Evolutionary conservation across 2,329 filamentous ascomycete genomes (phyloP).

Genomic region (Cercospora berteroae): DNA sequence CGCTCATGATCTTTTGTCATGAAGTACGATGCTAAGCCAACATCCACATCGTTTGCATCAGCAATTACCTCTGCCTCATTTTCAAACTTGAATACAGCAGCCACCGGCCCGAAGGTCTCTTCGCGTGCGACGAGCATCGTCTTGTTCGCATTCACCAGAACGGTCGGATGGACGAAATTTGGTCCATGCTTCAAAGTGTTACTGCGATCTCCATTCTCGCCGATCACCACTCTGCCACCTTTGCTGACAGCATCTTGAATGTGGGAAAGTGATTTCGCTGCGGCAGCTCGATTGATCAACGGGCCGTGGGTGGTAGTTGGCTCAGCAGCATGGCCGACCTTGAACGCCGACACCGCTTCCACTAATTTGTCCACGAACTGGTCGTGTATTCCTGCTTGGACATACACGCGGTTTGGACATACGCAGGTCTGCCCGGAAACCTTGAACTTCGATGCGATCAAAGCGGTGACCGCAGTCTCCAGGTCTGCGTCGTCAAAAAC

Average conservation of each 20-base stretch:
- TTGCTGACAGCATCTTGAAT: neutral
- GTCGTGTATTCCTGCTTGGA: slow-evolving; percentile 53
- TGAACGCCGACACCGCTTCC: slow-evolving; percentile 34
- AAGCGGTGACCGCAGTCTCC: slow-evolving; percentile 29
- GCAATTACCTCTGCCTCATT: slow-evolving; percentile 84
- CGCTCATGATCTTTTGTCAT: slow-evolving; percentile 65
- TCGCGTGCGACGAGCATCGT: slow-evolving; percentile 83
- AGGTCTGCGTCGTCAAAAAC: slow-evolving; percentile 39
- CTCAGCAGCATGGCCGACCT: slow-evolving; percentile 22
- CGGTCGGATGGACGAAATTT: slow-evolving; percentile 84
- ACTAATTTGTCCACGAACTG: slow-evolving; percentile 57
- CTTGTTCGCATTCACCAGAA: slow-evolving; percentile 79
- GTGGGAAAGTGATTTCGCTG: slow-evolving; percentile 57
- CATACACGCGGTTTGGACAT: slow-evolving; percentile 50
- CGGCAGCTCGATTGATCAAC: slow-evolving; percentile 78
- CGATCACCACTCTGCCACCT: slow-evolving; percentile 46
- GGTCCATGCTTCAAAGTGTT: slow-evolving; percentile 45
- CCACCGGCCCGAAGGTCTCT: slow-evolving; percentile 94
- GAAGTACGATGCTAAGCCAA: slow-evolving; percentile 93
- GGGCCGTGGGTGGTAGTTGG: slow-evolving; percentile 53
- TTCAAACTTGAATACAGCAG: slow-evolving; percentile 82
- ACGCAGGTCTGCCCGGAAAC: slow-evolving; percentile 36
- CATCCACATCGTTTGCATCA: slow-evolving; percentile 76
- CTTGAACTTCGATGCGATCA: slow-evolving; percentile 33
- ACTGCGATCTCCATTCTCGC: slow-evolving; percentile 70